Percentiles rank a stretch among this genome's conserved stretches.
Conservation (phyloP, 345 rosid species). For the Chamaenerion angustifolium region DNA sequence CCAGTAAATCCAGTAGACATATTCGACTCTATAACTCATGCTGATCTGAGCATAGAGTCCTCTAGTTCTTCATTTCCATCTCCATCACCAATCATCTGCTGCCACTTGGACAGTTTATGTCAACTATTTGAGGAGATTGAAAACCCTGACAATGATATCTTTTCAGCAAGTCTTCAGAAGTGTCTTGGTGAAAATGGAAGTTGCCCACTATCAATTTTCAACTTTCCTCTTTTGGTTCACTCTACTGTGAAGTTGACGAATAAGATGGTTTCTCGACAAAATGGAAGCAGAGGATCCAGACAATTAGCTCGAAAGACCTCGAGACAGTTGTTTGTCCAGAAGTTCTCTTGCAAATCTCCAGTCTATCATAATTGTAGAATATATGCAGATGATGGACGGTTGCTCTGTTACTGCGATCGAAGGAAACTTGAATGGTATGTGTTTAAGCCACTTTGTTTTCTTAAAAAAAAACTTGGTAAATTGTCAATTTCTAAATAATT, state of each 20-base stretch:
- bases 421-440: slow-evolving; percentile 87
- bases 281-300: slow-evolving; percentile 34
- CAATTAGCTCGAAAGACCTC: slow-evolving; percentile 59
- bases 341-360: slow-evolving; percentile 93
- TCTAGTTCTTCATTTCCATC: slow-evolving; percentile 28
- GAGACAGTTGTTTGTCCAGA: slow-evolving; percentile 67
- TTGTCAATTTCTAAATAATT: too few species aligned
- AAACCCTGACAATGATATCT: slow-evolving; percentile 24
- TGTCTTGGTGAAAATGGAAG: slow-evolving; percentile 68
- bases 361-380: slow-evolving; percentile 94
- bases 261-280: slow-evolving; percentile 31
- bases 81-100: slow-evolving; percentile 52
- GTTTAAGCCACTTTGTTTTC: background rate
- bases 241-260: slow-evolving; percentile 25
- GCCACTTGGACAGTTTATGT: slow-evolving; percentile 52
- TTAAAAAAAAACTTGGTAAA: too few species aligned
- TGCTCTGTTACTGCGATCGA: slow-evolving; percentile 86
- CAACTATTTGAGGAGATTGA: slow-evolving; percentile 26
- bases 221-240: slow-evolving; percentile 53
- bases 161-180: slow-evolving; percentile 39
- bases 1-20: slow-evolving; percentile 35
- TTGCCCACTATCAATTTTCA: slow-evolving; percentile 59
- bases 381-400: slow-evolving; percentile 80
- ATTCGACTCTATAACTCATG: slow-evolving; percentile 34
- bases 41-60: slow-evolving; percentile 40